Evolutionary conservation across 306 rosid genomes (phyloP), one percentile per base, ranked within the genome.

Genomic region (Psophocarpus tetragonolobus): DNA sequence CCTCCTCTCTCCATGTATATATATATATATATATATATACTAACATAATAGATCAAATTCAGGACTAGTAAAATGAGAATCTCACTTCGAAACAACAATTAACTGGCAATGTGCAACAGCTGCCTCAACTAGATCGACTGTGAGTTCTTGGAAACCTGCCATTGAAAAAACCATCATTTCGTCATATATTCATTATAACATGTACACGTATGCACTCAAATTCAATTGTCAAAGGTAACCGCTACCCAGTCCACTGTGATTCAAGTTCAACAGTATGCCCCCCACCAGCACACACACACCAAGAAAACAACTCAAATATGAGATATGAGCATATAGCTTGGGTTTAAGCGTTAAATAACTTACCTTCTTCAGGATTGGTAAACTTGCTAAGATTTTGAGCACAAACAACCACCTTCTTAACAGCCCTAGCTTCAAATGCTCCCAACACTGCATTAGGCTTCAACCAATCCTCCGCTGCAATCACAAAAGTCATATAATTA

Each of bases 401-500:
- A 73, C 97, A 90, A 71, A 83, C 79, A 68, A 95, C 90, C 17
- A 90, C 80, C 90, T 88, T 88, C 84, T 88, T 87, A 70, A 82
- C 79, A 48, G 97, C 88, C 87, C 99, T 90, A 69, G 89, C 97
- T 91, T 96, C 96, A 68, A 92, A 96, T 73, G 84, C 91, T 87
- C 85, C 97, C 64, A 91, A 68, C 61, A 96, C 80, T 18, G 75
- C 84, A 74, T 85, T 81, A 57, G 97, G 97, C 61, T 87, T 90
- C 84, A 91, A 82, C 99, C 98, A 96, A 81, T 96, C 98, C 84
- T 87, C 91, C 53, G 88, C 98, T 96, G 93, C 90, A 90, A 56
- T 84, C 74, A 63, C 60, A 66, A 20, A 5, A 42, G 75, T 63
- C 2, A 27, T 38, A 45, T 36, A 51, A 54, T 39, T 68, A 56